phyloP scores from a whole-genome alignment of 1,284 basidiomycete species.

The Cystobasidium slooffiae region DNA sequence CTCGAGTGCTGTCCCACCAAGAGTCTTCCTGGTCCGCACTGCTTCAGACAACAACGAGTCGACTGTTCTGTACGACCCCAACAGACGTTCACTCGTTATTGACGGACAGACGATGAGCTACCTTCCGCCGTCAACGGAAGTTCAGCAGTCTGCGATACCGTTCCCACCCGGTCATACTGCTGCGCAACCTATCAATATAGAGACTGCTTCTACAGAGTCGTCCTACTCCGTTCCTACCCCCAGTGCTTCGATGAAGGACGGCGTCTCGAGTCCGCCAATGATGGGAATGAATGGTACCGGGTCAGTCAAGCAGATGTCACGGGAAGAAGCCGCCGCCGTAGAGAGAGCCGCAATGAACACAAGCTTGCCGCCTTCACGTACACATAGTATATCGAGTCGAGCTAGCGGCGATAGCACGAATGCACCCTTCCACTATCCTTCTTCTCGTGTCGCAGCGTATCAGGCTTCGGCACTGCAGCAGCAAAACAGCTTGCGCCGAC shows the following conservation, averaged over 20 bases:
- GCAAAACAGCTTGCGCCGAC: conserved; percentile 9
- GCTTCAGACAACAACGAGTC: conserved; percentile 22
- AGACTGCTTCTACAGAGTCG: conserved; percentile 29
- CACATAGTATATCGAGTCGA: conserved; percentile 21
- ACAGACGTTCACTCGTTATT: conserved; percentile 8
- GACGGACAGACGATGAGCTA: conserved; percentile 1
- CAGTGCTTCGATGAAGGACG: conserved; percentile 33
- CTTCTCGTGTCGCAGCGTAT: conserved; percentile 18
- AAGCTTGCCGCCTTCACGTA: conserved; percentile 23
- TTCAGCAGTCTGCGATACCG: conserved; percentile 23
- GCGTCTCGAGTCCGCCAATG: neutral
- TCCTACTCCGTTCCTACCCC: conserved; percentile 26
- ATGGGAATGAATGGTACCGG: neutral
- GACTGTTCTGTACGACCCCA: conserved; percentile 29
- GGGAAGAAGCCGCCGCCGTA: neutral
- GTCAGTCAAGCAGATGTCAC: neutral
- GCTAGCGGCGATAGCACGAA: conserved; percentile 30
- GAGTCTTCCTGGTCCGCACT: conserved; percentile 30
- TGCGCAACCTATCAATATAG: conserved; percentile 4
- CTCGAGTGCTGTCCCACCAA: conserved; percentile 8
- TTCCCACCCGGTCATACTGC: conserved; percentile 16
- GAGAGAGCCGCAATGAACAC: conserved; percentile 8
- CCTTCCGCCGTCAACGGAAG: neutral
- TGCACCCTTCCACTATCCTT: conserved; percentile 33
- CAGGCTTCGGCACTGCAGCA: conserved; percentile 18